These are phyloP conservation scores for Volutella citrinella DNA, from an alignment of 2,329 filamentous ascomycete genomes.

Conservation along the genomic window DNA sequence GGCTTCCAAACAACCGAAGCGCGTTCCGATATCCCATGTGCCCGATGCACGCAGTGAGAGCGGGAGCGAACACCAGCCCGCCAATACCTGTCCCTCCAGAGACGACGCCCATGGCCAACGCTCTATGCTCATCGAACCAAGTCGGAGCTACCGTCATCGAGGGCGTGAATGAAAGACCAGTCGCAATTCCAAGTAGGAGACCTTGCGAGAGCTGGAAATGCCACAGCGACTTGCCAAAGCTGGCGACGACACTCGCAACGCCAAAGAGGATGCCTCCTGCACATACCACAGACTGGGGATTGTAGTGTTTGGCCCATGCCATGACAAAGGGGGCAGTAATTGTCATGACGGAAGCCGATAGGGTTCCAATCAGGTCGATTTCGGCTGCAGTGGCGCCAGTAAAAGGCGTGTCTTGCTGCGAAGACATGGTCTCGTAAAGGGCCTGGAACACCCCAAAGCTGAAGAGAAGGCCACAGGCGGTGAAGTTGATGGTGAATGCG, in stretches of 20 bases:
- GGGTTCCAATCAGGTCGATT: constrained; percentile 6
- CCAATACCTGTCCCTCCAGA: constrained; percentile 5
- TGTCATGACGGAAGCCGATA: constrained; percentile 4
- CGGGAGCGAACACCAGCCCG: constrained; percentile 6
- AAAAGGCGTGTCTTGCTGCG: constrained; percentile 1
- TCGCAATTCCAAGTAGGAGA: constrained; percentile 4
- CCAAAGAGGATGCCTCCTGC: constrained; percentile 4
- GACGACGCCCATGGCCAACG: constrained; percentile 3
- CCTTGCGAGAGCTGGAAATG: constrained; percentile 7
- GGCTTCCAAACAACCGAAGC: background rate
- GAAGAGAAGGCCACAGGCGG: constrained; percentile 8
- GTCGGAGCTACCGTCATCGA: constrained; percentile 3
- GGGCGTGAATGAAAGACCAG: constrained; percentile 1
- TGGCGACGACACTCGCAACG: constrained; percentile 3
- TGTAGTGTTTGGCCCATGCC: constrained; percentile 4
- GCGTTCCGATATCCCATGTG: constrained; percentile 6
- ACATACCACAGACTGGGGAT: background rate
- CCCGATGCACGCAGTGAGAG: background rate
- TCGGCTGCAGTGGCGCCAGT: constrained; percentile 2
- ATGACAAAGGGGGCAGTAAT: constrained; percentile 5
- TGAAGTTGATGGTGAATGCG: constrained; percentile 8
- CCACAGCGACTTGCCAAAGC: constrained; percentile 5
- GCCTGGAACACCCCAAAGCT: constrained; percentile 11
- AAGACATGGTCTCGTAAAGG: constrained; percentile 8
- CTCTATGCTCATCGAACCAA: constrained; percentile 2